A percentile compares a stretch with the other conserved stretches of the same genome.
These are phyloP conservation scores for Aspergillus awamori DNA, from an alignment of 2,329 filamentous ascomycete species.

Conservation along the genomic window DNA sequence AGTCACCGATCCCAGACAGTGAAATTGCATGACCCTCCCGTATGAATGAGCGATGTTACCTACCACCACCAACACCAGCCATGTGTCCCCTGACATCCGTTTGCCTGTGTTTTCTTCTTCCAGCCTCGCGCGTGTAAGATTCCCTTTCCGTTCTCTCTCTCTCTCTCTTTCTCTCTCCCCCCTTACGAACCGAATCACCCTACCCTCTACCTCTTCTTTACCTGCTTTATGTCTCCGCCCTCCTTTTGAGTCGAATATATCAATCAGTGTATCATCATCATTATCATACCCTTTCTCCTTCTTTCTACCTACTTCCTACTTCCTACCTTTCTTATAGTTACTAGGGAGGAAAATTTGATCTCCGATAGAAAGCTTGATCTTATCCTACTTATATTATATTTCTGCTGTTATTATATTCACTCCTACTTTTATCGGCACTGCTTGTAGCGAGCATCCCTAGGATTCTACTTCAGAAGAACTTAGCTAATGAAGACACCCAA, in stretches of 20 bases:
- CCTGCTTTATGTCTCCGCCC: neutral
- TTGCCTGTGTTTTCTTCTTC: neutral
- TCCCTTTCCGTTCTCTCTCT: neutral
- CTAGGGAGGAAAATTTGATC: neutral
- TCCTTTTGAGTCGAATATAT: neutral
- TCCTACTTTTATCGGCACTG: neutral
- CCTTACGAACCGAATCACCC: neutral
- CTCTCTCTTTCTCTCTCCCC: neutral
- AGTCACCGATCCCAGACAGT: slow-evolving; percentile 65
- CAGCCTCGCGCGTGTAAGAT: slow-evolving; percentile 10
- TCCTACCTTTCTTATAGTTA: neutral
- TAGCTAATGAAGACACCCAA: too few species aligned
- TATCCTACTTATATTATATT: neutral
- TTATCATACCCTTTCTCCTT: neutral
- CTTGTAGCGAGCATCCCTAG: too few species aligned
- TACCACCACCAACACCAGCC: neutral
- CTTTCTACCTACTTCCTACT: neutral
- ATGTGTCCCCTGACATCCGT: neutral
- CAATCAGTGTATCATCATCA: slow-evolving; percentile 8
- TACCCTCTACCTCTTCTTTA: neutral
- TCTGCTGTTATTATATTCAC: neutral
- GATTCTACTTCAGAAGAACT: too few species aligned
- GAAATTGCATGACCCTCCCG: slow-evolving; percentile 9
- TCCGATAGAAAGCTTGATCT: neutral
- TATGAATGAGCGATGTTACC: slow-evolving; percentile 14